Conservation (phyloP, 306 rosid genomes). For the Cucumis cinereus region DNA sequence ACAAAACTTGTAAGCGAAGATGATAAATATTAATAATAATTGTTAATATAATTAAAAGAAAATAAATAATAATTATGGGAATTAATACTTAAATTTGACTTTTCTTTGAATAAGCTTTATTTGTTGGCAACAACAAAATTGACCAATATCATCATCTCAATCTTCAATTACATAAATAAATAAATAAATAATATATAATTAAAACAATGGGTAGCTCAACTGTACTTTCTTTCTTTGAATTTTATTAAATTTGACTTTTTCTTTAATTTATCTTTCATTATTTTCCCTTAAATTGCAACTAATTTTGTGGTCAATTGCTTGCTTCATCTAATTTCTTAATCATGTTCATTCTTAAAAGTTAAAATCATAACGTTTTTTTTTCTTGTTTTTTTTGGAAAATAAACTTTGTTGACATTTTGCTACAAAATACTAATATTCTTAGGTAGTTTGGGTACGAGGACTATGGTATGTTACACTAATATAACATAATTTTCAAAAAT, state of each 20-base stretch:
- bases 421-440: background rate
- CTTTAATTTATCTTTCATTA: background rate
- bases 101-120: no score
- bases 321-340: background rate
- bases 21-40: background rate
- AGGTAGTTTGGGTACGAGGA: no score
- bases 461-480: no score
- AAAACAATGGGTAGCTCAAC: constrained; percentile 1
- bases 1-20: background rate
- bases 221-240: background rate
- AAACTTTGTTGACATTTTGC: background rate
- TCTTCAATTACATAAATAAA: background rate
- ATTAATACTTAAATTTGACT: background rate
- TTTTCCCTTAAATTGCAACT: background rate
- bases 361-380: no score
- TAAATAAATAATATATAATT: background rate
- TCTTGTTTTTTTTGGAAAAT: no score
- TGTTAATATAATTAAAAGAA: background rate
- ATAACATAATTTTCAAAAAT: no score
- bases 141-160: background rate
- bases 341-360: background rate
- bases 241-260: background rate
- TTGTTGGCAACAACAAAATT: no score
- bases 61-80: background rate
- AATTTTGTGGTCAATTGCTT: background rate